Percentiles rank a stretch among this genome's conserved stretches.
Conservation (phyloP, 2,329 filamentous ascomycete species). For the Cordyceps fumosorosea region DNA sequence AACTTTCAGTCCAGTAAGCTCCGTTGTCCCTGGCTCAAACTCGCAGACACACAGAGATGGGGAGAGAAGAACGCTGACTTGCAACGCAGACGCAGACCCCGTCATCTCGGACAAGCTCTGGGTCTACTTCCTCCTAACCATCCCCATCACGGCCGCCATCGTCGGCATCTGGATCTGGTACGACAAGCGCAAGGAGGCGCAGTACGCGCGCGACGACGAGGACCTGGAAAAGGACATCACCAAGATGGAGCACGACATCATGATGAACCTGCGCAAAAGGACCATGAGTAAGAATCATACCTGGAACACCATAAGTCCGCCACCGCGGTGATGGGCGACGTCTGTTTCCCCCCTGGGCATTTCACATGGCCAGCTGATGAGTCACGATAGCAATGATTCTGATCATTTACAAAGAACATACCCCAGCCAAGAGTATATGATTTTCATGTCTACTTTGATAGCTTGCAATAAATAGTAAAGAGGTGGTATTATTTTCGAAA, state of each 20-base stretch:
- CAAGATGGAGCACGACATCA: conserved; percentile 50
- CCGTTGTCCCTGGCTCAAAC: neutral
- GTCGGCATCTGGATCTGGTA: conserved; percentile 50
- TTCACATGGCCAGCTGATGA: neutral
- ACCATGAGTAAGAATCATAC: conserved; percentile 51
- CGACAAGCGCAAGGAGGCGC: conserved; percentile 42
- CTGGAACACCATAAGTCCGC: conserved; percentile 38
- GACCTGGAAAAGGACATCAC: conserved; percentile 50
- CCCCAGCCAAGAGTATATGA: neutral
- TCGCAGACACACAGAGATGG: too few species aligned
- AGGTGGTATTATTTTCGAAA: conserved; percentile 3
- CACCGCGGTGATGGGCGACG: conserved; percentile 15
- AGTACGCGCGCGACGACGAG: conserved; percentile 42
- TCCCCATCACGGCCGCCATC: conserved; percentile 50
- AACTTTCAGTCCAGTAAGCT: conserved; percentile 46
- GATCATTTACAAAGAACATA: neutral
- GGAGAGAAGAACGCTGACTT: neutral
- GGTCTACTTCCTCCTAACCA: conserved; percentile 57
- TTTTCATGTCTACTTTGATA: neutral
- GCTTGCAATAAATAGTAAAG: neutral
- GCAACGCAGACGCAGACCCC: conserved; percentile 24
- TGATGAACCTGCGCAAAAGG: conserved; percentile 48
- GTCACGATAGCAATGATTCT: neutral
- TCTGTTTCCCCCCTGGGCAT: neutral
- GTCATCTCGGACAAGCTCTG: conserved; percentile 48